Evolutionary conservation across 345 rosid genomes (phyloP).

Genomic region (Kernera saxatilis): DNA sequence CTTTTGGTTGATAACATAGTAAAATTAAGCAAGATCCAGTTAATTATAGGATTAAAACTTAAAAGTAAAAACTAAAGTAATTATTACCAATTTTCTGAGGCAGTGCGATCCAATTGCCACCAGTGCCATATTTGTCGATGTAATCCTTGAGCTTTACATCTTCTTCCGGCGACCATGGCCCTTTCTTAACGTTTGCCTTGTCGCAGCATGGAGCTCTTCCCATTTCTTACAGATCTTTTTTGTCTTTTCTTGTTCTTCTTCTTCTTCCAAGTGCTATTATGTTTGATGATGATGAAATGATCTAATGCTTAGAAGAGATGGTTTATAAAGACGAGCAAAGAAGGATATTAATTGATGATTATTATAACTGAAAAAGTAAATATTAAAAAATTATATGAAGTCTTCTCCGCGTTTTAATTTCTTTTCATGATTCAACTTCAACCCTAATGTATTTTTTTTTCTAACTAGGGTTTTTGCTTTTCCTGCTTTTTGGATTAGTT

Average conservation of each 20-base stretch:
- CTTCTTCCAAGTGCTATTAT: not conserved
- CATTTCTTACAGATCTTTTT: conserved; percentile 34
- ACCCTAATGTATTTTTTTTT: conserved; percentile 23
- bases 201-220: conserved; percentile 99
- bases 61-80: not conserved
- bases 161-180: conserved; percentile 98
- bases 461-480: conserved; percentile 50
- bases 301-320: conserved; percentile 15
- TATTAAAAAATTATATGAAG: conserved; percentile 9
- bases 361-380: conserved; percentile 8
- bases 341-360: conserved; percentile 11
- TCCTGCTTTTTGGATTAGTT: conserved; percentile 74
- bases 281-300: conserved; percentile 26
- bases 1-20: not conserved
- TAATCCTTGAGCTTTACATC: conserved; percentile 90
- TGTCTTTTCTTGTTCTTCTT: conserved; percentile 18
- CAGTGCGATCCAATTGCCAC: conserved; percentile 97
- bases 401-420: conserved; percentile 36
- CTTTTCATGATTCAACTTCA: conserved; percentile 20
- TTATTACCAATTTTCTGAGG: conserved; percentile 87
- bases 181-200: conserved; percentile 86
- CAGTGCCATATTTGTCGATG: conserved; percentile 76
- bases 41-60: not conserved
- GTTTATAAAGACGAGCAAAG: conserved; percentile 22
- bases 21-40: not conserved